A percentile compares a stretch with the other conserved stretches of the same genome.
phyloP scores from a whole-genome alignment of 176 grass and related monocot species.

The Hsuehochloa calcarea region DNA sequence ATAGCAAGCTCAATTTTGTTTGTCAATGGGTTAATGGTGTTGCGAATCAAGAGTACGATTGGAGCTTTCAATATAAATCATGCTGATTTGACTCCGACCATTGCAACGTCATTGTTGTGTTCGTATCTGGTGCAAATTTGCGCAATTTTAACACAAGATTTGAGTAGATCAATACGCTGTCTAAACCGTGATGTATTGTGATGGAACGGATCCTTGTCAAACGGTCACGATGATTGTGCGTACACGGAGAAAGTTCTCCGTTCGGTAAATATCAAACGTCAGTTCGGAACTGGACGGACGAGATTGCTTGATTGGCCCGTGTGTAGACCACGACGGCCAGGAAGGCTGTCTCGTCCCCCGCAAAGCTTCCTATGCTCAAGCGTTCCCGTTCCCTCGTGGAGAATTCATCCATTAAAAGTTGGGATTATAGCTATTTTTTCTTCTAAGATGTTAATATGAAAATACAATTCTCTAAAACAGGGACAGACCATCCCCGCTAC shows the following conservation, averaged over 20 bases:
- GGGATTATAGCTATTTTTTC: too few relatives aligned
- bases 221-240: not conserved
- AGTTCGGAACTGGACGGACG: not conserved
- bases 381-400: too few relatives aligned
- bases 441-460: too few relatives aligned
- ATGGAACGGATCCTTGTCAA: not conserved
- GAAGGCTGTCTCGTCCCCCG: too few relatives aligned
- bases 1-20: conserved; percentile 18
- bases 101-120: not conserved
- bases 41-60: not conserved
- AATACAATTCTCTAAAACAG: too few relatives aligned
- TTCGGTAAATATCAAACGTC: not conserved
- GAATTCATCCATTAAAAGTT: too few relatives aligned
- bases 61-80: not conserved
- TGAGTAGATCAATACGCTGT: not conserved
- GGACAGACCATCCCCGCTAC: too few relatives aligned
- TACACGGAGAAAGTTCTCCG: not conserved
- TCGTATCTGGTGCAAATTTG: not conserved
- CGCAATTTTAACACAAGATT: not conserved
- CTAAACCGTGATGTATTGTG: not conserved
- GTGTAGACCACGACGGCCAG: too few relatives aligned
- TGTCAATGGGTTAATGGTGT: not conserved
- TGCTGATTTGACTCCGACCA: not conserved
- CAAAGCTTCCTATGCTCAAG: too few relatives aligned
- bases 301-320: not conserved